These are phyloP conservation scores for Trifolium dubium DNA, from an alignment of 306 rosid species.

Conservation along the genomic window DNA sequence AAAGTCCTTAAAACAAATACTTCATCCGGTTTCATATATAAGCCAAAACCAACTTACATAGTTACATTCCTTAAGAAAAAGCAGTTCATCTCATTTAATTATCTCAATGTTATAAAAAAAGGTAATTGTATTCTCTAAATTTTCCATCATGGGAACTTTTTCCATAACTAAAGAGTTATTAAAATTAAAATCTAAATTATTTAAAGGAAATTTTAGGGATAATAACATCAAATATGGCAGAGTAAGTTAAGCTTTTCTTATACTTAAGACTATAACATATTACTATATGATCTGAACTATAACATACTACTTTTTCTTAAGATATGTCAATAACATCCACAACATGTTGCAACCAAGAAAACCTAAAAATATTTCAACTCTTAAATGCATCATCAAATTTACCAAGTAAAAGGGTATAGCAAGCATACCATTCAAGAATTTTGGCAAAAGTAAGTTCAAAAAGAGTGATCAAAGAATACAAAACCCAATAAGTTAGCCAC, in stretches of 20 bases:
- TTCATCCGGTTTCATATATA: not conserved
- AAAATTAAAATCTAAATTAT: too few relatives aligned
- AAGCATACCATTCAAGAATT: constrained; percentile 76
- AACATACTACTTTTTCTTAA: too few relatives aligned
- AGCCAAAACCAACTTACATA: too few relatives aligned
- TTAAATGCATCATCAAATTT: constrained; percentile 14
- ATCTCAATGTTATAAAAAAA: too few relatives aligned
- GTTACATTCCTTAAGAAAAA: too few relatives aligned
- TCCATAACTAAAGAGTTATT: not conserved
- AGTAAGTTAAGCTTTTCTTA: too few relatives aligned
- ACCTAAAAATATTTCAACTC: constrained; percentile 34
- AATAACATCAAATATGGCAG: too few relatives aligned
- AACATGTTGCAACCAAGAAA: constrained; percentile 13
- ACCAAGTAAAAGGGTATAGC: not conserved
- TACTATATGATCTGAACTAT: too few relatives aligned
- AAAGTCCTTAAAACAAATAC: not conserved
- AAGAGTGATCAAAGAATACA: constrained; percentile 89
- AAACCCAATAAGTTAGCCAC: constrained; percentile 98
- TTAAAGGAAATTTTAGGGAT: not conserved
- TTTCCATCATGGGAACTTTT: not conserved
- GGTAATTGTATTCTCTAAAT: not conserved
- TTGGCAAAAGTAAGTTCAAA: constrained; percentile 90
- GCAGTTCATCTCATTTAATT: not conserved
- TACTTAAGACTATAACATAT: too few relatives aligned
- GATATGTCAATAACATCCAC: not conserved